Conservation (phyloP, 1,284 basidiomycete species). For the Kalmanozyma brasiliensis region DNA sequence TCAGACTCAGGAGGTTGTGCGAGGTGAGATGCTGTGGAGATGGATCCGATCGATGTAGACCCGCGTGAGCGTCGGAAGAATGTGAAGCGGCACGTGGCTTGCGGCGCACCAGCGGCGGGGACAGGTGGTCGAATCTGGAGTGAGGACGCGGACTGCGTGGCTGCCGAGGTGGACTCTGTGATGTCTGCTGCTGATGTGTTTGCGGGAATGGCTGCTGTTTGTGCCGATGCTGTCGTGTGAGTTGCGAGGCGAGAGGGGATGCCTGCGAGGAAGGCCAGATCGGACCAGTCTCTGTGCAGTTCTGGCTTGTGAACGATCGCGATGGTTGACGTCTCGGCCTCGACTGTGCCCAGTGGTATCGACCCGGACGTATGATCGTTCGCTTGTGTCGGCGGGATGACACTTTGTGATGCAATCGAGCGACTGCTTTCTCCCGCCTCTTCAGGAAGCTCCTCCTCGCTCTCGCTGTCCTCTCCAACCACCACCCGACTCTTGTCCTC, state of each 20-base stretch:
- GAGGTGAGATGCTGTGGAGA: neutral
- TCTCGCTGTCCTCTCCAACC: neutral
- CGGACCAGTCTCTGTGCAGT: neutral
- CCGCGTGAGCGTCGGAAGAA: constrained; percentile 17
- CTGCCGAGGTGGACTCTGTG: neutral
- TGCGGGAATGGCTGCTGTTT: neutral
- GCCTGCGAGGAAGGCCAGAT: neutral
- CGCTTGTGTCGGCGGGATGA: neutral
- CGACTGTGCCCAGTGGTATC: too few relatives aligned
- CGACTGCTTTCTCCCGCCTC: neutral
- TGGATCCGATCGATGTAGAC: neutral
- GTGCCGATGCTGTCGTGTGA: neutral
- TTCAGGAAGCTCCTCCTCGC: neutral
- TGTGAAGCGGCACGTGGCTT: constrained; percentile 24
- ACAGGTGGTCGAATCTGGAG: constrained; percentile 18
- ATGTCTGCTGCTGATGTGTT: neutral
- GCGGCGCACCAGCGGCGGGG: neutral
- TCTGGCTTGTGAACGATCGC: neutral
- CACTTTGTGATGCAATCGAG: neutral
- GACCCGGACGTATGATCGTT: too few relatives aligned
- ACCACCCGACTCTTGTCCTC: constrained; percentile 21
- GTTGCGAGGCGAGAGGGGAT: neutral
- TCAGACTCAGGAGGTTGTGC: neutral
- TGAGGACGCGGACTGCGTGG: constrained; percentile 13
- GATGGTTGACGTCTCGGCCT: too few relatives aligned